Evolutionary conservation across 257 asterid genomes (phyloP).

Genomic region (Solanum lycopersicoides): DNA sequence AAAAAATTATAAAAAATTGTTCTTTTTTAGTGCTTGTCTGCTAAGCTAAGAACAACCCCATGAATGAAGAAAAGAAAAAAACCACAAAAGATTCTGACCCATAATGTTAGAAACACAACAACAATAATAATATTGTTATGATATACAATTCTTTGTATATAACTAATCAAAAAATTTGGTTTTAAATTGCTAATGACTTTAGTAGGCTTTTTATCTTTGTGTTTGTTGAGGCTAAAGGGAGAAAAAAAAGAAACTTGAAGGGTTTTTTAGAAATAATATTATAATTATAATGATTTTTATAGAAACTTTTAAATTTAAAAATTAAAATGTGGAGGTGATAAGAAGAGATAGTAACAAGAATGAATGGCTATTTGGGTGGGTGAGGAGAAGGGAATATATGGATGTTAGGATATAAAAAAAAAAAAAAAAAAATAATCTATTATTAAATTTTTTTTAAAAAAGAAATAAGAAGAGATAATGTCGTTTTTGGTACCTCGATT

Average conservation of each 20-base stretch:
- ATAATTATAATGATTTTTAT: constrained; percentile 14
- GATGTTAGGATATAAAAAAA: constrained; percentile 8
- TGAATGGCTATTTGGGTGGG: constrained; percentile 8
- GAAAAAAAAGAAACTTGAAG: not conserved
- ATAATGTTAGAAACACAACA: constrained; percentile 44
- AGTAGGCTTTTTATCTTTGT: not conserved
- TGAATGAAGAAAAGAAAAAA: constrained; percentile 42
- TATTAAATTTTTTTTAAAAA: not conserved
- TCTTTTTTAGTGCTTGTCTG: constrained; percentile 45
- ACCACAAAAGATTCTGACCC: constrained; percentile 51
- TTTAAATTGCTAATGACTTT: not conserved
- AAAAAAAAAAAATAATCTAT: not conserved
- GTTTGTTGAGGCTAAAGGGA: not conserved
- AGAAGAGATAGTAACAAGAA: not conserved
- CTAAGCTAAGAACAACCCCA: constrained; percentile 71
- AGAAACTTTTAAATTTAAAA: not conserved
- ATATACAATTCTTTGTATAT: constrained; percentile 2
- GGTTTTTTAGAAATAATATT: constrained; percentile 17
- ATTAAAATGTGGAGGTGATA: not conserved
- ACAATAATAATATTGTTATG: constrained; percentile 11
- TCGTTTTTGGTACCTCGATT: not conserved
- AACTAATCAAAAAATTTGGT: constrained; percentile 9
- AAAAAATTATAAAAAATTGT: not conserved
- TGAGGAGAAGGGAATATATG: constrained; percentile 12
- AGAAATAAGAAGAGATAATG: not conserved